Evolutionary conservation across 495 filamentous ascomycete genomes (phyloP), one percentile per base, ranked within the genome.

Genomic region (Penicillium cataractarum): DNA sequence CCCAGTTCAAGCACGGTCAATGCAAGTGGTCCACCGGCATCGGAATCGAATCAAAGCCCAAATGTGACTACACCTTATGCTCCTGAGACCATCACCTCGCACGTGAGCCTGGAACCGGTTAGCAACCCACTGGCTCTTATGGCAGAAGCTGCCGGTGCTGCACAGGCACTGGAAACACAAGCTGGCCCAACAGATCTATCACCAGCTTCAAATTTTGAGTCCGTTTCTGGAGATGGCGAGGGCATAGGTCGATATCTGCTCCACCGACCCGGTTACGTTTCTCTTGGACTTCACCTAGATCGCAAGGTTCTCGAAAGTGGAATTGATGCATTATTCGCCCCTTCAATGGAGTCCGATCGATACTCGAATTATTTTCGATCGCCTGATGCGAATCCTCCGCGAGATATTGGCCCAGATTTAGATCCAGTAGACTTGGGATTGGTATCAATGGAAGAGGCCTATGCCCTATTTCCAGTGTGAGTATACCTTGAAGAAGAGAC

Each of bases 381-480:
- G 3, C 32, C 61, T 19, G 32, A 53, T 22, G 46, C 37, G 13
- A 24, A 53, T 2, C 42, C 52, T 24, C 57, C 39, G 12, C 55
- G 63, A 15, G 87, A 90, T 71, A 62, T 80, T 49, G 84, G 85
- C 13, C 77, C 78, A 0, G 83, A 88, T 15, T 71, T 88, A 12
- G 87, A 89, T 63, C 86, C 87, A 2, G 78, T 90, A n/a, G 80
- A 87, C 27, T 68, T 89, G 24, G 86, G 87, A 0, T 72, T 90
- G 29, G 74, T 87, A 12, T 85, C 82, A 0, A 66, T 78, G 32
- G 76, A 85, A 17, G 86, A 89, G 60, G 82, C 84, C 0, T 76
- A 81, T 27, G 63, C 74, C 0, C 68, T 90, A 4, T 87, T 90
- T 60, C 70, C 74, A 50, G 88, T 85, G 84, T 87, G 74, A 64